phyloP scores from a whole-genome alignment of 2,329 filamentous ascomycete genomes.

The Phyllosticta citrichinensis region DNA sequence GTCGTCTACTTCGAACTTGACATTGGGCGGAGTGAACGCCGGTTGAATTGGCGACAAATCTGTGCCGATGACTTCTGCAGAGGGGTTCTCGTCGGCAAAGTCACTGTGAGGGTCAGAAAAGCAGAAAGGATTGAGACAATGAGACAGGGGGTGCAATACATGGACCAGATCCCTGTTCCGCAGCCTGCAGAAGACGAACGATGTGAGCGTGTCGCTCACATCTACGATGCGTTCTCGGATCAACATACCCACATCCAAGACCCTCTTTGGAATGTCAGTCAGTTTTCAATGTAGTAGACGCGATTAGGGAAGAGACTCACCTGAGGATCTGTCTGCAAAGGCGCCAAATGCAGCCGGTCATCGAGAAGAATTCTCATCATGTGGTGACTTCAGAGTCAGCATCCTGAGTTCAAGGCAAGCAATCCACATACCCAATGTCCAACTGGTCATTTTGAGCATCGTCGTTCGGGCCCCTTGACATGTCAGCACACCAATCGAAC shows the following conservation, averaged over 20 bases:
- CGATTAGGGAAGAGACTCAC: conserved; percentile 12
- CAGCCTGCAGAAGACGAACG: conserved; percentile 18
- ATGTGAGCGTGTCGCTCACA: background rate
- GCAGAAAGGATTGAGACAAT: background rate
- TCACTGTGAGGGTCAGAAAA: conserved; percentile 29
- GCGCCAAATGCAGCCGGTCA: conserved; percentile 18
- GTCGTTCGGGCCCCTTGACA: conserved; percentile 19
- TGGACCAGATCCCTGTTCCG: conserved; percentile 34
- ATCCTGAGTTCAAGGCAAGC: background rate
- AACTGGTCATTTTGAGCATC: conserved; percentile 13
- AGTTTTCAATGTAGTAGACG: background rate
- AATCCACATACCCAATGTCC: conserved; percentile 4
- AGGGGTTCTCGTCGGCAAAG: conserved; percentile 24
- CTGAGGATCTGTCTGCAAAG: conserved; percentile 16
- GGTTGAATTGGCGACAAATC: conserved; percentile 39
- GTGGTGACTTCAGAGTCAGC: conserved; percentile 16
- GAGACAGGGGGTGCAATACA: conserved; percentile 16
- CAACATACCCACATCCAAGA: conserved; percentile 25
- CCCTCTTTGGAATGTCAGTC: conserved; percentile 14
- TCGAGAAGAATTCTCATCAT: conserved; percentile 19
- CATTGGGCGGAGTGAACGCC: conserved; percentile 34
- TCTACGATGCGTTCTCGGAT: background rate
- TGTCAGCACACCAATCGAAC: background rate
- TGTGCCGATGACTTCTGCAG: conserved; percentile 29
- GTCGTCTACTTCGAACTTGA: conserved; percentile 42